A percentile compares a stretch with the other conserved stretches of the same genome.
phyloP scores from a whole-genome alignment of 2,329 filamentous ascomycete species.

The Epichloe glyceriae region DNA sequence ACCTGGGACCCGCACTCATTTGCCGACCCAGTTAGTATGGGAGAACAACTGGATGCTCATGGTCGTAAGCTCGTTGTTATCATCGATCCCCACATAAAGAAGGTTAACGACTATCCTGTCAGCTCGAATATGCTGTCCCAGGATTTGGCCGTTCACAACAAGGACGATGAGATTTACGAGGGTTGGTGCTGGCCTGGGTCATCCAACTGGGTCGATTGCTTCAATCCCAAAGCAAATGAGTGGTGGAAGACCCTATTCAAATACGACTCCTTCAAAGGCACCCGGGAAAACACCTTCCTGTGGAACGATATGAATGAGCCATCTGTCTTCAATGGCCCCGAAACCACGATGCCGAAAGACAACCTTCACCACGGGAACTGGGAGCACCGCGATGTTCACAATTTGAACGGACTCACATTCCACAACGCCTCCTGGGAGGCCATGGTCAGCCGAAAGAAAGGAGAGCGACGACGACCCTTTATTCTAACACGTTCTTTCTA shows the following conservation, averaged over 20 bases:
- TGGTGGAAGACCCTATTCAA: conserved; percentile 91
- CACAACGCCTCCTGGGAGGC: conserved; percentile 88
- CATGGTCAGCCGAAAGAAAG: conserved; percentile 71
- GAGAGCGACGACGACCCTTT: conserved; percentile 76
- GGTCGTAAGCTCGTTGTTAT: conserved; percentile 87
- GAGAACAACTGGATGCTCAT: conserved; percentile 70
- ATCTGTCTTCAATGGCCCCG: conserved; percentile 95
- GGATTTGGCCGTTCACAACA: conserved; percentile 75
- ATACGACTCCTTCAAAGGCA: conserved; percentile 78
- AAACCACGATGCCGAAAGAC: conserved; percentile 98
- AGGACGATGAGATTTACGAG: conserved; percentile 78
- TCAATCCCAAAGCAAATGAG: conserved; percentile 78
- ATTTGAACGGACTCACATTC: conserved; percentile 89
- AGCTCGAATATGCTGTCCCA: conserved; percentile 74
- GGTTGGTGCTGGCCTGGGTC: conserved; percentile 99
- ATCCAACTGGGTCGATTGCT: conserved; percentile 91
- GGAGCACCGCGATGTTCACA: conserved; percentile 96
- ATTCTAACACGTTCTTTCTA: conserved; percentile 88
- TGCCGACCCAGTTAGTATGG: conserved; percentile 73
- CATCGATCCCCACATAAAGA: conserved; percentile 98
- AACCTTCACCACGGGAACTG: conserved; percentile 83
- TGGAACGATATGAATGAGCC: conserved; percentile 99
- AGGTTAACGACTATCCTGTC: conserved; percentile 62
- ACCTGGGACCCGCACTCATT: conserved; percentile 91
- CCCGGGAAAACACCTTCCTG: conserved; percentile 74